Evolutionary conservation across 805 yeast genomes (phyloP), one percentile per base, ranked within the genome.

Genomic region (Nakazawaea laoshanensis): DNA sequence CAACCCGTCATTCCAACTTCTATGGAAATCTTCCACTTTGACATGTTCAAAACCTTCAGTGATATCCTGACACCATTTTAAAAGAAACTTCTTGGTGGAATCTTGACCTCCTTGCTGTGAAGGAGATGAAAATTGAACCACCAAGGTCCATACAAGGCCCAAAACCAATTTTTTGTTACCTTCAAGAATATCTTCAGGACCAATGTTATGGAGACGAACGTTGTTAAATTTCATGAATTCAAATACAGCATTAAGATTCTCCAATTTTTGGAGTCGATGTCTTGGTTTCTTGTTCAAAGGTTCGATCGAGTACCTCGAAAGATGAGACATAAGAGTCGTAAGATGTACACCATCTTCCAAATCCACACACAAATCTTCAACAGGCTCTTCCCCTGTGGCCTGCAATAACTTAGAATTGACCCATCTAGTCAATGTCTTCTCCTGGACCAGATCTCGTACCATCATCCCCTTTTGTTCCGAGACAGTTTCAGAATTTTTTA

Each of bases 11-110:
- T 65, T 61, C 83, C 83, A 77, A 42, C 72, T 67, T 23, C 62
- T 49, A 24, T 70, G 58, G 49, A 77, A 77, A 47, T 77, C 74
- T 9, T 50, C 39, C 19, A 77, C 47, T 13, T 48, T 44, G 3
- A 65, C 61, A 5, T 48, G 54, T 7, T 43, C 41, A 37, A 63
- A 62, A 2, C 50, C 51, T 10, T 50, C 53, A 2, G 70, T 63
- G 30, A 58, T 53, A 16, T 59, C 46, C 43, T 72, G 75, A 36
- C 78, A 61, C 85, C 85, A 77, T 8, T 60, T 44, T 30, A 70
- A 46, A 23, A 67, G 48, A 4, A 68, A 59, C 12, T 63, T 70
- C 31, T 63, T 60, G 25, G 42, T 49, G 14, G 42, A 42, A 12
- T 42, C 24, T n/a, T n/a, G n/a, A n/a, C n/a, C n/a, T n/a, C n/a